Evolutionary conservation across 2,329 filamentous ascomycete species (phyloP).

Genomic region (Calonectria multiphialidica): DNA sequence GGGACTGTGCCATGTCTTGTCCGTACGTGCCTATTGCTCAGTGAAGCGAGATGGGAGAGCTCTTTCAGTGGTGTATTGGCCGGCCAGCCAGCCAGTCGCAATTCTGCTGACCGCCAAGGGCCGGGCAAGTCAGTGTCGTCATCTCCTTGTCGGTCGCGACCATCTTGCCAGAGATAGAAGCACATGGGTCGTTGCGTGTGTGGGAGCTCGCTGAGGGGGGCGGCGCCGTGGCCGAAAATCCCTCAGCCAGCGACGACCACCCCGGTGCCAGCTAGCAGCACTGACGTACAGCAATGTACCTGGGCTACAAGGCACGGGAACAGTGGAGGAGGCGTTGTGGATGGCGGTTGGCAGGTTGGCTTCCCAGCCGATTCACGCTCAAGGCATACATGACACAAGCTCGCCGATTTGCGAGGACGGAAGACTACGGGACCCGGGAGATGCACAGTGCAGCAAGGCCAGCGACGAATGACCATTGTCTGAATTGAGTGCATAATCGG

Average conservation of each 20-base stretch:
- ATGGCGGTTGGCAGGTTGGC: slow-evolving; percentile 14
- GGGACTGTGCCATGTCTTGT: not conserved
- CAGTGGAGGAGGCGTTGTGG: slow-evolving; percentile 23
- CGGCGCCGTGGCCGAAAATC: slow-evolving; percentile 42
- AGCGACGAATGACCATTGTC: slow-evolving; percentile 18
- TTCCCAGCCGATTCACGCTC: slow-evolving; percentile 5
- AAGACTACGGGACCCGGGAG: slow-evolving; percentile 36
- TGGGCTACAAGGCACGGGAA: slow-evolving; percentile 34
- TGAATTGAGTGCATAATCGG: slow-evolving; percentile 1
- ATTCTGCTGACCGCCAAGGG: slow-evolving; percentile 44
- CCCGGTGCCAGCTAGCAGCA: slow-evolving; percentile 37
- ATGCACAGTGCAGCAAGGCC: slow-evolving; percentile 37
- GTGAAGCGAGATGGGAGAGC: not conserved
- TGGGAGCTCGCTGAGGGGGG: slow-evolving; percentile 28
- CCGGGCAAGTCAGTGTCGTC: slow-evolving; percentile 42
- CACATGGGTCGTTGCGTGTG: slow-evolving; percentile 36
- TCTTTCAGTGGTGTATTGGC: not conserved
- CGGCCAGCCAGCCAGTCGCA: slow-evolving; percentile 37
- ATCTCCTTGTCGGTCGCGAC: slow-evolving; percentile 32
- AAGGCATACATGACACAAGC: slow-evolving; percentile 13
- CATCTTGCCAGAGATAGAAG: slow-evolving; percentile 38
- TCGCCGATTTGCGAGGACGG: slow-evolving; percentile 32
- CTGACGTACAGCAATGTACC: slow-evolving; percentile 44
- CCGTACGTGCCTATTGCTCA: not conserved
- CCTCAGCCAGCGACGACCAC: slow-evolving; percentile 40